Conservation (phyloP, 441 rosid genomes). For the Erodium moschatum region DNA sequence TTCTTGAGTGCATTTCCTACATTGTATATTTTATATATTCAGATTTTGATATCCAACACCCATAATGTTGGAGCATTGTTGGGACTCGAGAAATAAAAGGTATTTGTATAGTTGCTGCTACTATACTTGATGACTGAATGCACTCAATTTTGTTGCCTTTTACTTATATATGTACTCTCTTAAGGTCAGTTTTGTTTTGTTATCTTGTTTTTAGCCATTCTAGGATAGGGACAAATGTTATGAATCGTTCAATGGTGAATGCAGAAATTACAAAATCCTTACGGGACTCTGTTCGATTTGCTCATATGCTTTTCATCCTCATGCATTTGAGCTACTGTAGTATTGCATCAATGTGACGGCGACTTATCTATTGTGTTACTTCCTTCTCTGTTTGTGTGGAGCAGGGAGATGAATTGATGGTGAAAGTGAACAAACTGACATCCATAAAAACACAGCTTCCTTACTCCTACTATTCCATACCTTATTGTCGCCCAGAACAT, state of each 20-base stretch:
- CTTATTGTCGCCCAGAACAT: conserved; percentile 48
- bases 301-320: not conserved
- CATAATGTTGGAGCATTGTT: not conserved
- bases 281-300: not conserved
- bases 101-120: not conserved
- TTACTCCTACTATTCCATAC: conserved; percentile 66
- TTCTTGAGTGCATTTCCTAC: not conserved
- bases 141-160: not conserved
- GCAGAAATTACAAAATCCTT: not conserved
- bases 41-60: not conserved
- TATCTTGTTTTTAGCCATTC: not conserved
- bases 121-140: not conserved
- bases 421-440: conserved; percentile 85
- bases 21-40: not conserved
- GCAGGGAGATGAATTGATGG: conserved; percentile 72
- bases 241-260: not conserved
- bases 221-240: not conserved
- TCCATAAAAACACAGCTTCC: conserved; percentile 94
- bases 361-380: not conserved
- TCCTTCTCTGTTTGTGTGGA: conserved; percentile 13
- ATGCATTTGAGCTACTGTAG: not conserved
- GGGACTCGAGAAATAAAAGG: too few relatives aligned
- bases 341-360: not conserved
- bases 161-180: too few relatives aligned
- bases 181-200: too few relatives aligned